Base-by-base conservation (phyloP, 2,329 filamentous ascomycete genomes). In the Aspergillus oerlinghausenensis region DNA sequence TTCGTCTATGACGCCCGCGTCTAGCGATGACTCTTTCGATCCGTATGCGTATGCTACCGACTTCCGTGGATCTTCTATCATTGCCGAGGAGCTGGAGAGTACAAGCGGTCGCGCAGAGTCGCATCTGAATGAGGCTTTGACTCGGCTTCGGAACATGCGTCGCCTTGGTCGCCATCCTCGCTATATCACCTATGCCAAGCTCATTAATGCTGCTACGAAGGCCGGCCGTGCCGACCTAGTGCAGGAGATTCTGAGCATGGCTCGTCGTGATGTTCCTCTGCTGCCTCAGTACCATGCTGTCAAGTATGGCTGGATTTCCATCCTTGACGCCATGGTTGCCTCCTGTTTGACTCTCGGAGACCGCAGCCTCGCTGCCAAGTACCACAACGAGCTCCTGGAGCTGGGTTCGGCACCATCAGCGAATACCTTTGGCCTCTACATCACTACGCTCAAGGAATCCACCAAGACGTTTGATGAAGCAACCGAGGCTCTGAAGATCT, bases 401-500 rank as follows among this genome's bases (percentile, higher is more conserved):
- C 94, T 97, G 80, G 93, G 93, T 50, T 87, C 89, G 58, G 88
- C 92, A 9, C 94, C 94, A 17, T 96, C 93, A 2, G 94, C 94
- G 47, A 99, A 99, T 80, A 99, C 94, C 0, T 99, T 95, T 66
- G 94, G 94, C 58, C 84, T 99, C 19, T 99, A 97, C 82, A 99
- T 99, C 76, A 97, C 95, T n/a, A 97, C 93, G 1, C 81, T 99
- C 60, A 97, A 97, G 79, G 93, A 96, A 70, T 96, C 91, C 0
- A 91, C 91, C 63, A 96, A 96, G 84, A 97, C 92, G 0, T 97
- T 97, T 63, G 94, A 99, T 68, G 94, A 99, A 74, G 94, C 94
- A 10, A 92, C 92, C 8, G 94, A 97, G 74, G 94, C 94, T 55
- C 88, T 97, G 70, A 95, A 95, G 78, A 96, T 99, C 74, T 99